Conservation (phyloP, 495 filamentous ascomycete genomes). For the Xylaria palmicola region DNA sequence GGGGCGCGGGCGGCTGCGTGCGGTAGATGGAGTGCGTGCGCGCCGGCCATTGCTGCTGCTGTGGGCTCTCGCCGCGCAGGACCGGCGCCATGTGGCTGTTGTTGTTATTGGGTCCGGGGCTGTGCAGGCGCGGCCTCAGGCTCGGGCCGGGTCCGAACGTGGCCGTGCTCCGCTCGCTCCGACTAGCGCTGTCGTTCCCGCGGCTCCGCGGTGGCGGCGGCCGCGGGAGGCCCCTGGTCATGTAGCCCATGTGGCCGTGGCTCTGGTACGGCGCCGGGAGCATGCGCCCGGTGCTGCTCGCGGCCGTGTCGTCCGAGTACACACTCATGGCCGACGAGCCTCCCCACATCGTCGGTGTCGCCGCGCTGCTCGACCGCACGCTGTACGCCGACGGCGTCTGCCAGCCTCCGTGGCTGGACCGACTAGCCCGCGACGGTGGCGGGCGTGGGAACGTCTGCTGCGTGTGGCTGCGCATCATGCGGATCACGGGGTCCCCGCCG, state of each 20-base stretch:
- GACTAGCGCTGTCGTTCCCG: not conserved
- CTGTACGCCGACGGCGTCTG: constrained; percentile 27
- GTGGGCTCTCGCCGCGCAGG: not conserved
- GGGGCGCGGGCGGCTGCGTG: constrained; percentile 20
- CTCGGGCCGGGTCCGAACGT: not conserved
- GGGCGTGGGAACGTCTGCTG: constrained; percentile 34
- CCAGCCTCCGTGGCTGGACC: constrained; percentile 27
- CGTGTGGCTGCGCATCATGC: constrained; percentile 25
- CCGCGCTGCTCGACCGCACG: constrained; percentile 26
- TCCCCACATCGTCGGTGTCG: constrained; percentile 30
- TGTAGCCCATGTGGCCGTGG: not conserved
- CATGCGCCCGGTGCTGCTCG: constrained; percentile 20
- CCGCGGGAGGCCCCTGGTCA: constrained; percentile 3
- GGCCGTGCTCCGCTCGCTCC: not conserved
- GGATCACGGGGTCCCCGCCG: constrained; percentile 23
- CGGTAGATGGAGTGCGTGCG: constrained; percentile 14
- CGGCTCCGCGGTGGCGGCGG: not conserved
- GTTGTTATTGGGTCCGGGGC: not conserved
- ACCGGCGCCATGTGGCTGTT: not conserved
- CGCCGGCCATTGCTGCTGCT: constrained; percentile 7
- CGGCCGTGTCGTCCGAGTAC: constrained; percentile 28
- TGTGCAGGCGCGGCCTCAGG: not conserved
- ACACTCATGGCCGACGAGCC: constrained; percentile 27
- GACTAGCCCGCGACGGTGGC: constrained; percentile 25
- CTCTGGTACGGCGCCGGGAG: constrained; percentile 1